These are phyloP conservation scores for Kandelia obovata DNA, from an alignment of 345 rosid genomes.

Conservation along the genomic window DNA sequence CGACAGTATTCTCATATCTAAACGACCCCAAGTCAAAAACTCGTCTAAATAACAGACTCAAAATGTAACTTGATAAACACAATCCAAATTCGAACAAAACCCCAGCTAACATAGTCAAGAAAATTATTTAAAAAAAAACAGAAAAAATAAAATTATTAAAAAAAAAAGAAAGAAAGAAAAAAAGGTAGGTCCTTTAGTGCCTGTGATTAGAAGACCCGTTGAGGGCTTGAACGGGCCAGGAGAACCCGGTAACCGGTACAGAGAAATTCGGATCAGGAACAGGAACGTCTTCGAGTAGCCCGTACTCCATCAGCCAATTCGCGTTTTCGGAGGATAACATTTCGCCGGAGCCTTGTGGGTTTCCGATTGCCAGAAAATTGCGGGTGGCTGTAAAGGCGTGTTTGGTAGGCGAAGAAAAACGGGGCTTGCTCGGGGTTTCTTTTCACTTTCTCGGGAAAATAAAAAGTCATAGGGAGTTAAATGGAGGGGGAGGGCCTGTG, in stretches of 20 bases:
- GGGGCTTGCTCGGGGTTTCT: background rate
- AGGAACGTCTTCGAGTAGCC: conserved; percentile 66
- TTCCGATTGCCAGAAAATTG: background rate
- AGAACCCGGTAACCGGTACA: conserved; percentile 54
- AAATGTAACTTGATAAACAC: background rate
- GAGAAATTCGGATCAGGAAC: conserved; percentile 52
- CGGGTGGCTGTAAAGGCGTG: background rate
- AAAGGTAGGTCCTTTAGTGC: conserved; percentile 25
- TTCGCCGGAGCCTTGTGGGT: background rate
- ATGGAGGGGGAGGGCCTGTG: no score
- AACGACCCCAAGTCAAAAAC: background rate
- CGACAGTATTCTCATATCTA: background rate
- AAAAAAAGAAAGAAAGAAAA: background rate
- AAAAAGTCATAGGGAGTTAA: no score
- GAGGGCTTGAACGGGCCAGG: conserved; percentile 65
- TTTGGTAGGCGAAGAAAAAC: background rate
- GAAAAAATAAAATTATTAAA: background rate
- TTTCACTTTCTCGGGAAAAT: background rate
- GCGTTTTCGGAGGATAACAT: conserved; percentile 52
- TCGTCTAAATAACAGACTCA: background rate
- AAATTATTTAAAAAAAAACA: no score
- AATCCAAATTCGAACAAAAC: background rate
- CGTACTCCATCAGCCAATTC: conserved; percentile 60
- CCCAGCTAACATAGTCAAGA: background rate
- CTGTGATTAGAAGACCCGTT: conserved; percentile 58